Conservation (phyloP, 257 asterid genomes). For the Capsicum chinense region DNA sequence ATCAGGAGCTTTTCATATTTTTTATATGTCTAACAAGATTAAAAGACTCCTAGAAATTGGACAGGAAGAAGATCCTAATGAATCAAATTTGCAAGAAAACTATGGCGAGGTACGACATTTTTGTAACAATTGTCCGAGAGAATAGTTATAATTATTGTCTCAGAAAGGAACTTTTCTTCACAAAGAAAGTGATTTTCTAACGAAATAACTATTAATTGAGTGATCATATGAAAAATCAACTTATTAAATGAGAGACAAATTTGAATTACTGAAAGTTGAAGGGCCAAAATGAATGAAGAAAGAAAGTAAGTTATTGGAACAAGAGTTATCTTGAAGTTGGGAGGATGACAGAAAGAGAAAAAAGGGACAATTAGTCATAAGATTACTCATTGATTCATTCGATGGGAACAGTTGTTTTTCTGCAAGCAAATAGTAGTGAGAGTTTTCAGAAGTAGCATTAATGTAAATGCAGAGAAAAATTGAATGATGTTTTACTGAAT, state of each 20-base stretch:
- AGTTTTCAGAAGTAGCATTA: background rate
- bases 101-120: background rate
- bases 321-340: slow-evolving; percentile 13
- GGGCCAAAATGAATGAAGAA: background rate
- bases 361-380: background rate
- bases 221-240: background rate
- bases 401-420: background rate
- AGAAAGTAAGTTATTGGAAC: slow-evolving; percentile 10
- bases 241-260: background rate
- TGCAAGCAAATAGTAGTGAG: slow-evolving; percentile 1
- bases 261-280: background rate
- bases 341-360: background rate
- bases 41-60: background rate
- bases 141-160: background rate
- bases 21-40: background rate
- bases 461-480: background rate
- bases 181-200: background rate
- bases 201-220: background rate
- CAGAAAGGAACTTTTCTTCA: background rate
- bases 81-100: background rate
- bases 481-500: slow-evolving; percentile 31
- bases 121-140: background rate
- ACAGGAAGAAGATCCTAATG: background rate
- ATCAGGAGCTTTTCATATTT: background rate
- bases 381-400: slow-evolving; percentile 5